Evolutionary conservation across 805 yeast genomes (phyloP), one percentile per base, ranked within the genome.

Genomic region (Starmerella powellii): DNA sequence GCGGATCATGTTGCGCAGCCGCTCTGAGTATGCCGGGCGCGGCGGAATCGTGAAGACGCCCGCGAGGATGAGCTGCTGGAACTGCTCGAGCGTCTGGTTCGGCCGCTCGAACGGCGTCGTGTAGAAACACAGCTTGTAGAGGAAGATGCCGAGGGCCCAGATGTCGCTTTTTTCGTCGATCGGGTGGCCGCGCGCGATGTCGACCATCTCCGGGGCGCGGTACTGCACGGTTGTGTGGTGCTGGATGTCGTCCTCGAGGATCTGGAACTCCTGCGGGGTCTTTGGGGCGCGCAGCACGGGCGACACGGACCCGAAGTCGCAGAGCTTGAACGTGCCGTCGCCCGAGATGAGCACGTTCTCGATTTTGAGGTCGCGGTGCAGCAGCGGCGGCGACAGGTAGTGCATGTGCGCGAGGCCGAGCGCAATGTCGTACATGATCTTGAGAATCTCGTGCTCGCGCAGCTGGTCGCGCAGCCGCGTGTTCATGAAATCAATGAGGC

Each of bases 191-290:
- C 85, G 67, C 58, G 80, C 79, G 20, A 87, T 68, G 61, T 88
- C 96, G 43, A 88, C 74, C 97, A 88, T 91, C 58, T 88, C 98
- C 0, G 98, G 98, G 0, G 93, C 70, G 49, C 98, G 68, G 59
- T 88, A 88, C 61, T 91, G 98, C 13, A 95, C 94, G 3, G 98
- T 88, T 0, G 98, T 88, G 57, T 88, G 94, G 49, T 78, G 76
- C 55, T 84, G 73, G 42, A 88, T 76, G 58, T 88, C 95, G 55
- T 83, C 84, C 42, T 83, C 80, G 27, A 87, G 65, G n/a, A 71
- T 57, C 49, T 78, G 82, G 58, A 80, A 80, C 57, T 80, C 88
- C 44, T 74, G 76, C 34, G 72, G 76, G 52, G 76, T 79, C 45
- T 72, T 73, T 2, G 95, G 95, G 2, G 93, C 81, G 16, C 80